Percentiles rank a stretch among this genome's conserved stretches.
These are phyloP conservation scores for Cryphonectria radicalis DNA, from an alignment of 2,329 filamentous ascomycete species.

Conservation along the genomic window DNA sequence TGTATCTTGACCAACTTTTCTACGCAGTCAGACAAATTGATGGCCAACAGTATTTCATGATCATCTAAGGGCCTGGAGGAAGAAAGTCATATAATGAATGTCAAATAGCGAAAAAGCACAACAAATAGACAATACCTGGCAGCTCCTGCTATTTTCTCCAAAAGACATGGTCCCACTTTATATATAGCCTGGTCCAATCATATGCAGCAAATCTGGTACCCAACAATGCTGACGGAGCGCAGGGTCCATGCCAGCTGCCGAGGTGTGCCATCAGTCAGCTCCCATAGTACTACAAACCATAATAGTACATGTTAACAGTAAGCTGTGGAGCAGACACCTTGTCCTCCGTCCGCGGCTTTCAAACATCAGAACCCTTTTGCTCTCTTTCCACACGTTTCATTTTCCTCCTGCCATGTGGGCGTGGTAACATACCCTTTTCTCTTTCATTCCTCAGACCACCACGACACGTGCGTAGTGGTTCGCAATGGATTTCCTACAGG, in stretches of 20 bases:
- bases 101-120: background rate
- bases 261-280: background rate
- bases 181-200: background rate
- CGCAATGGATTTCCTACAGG: slow-evolving; percentile 43
- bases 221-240: background rate
- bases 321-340: slow-evolving; percentile 28
- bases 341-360: slow-evolving; percentile 22
- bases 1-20: background rate
- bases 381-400: slow-evolving; percentile 4
- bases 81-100: background rate
- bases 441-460: slow-evolving; percentile 20
- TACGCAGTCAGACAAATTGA: background rate
- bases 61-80: background rate
- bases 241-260: slow-evolving; percentile 21
- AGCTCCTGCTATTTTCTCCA: background rate
- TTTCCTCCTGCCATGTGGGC: slow-evolving; percentile 19
- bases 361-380: slow-evolving; percentile 11
- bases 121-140: background rate
- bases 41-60: background rate
- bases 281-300: background rate
- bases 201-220: background rate
- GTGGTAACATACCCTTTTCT: slow-evolving; percentile 14
- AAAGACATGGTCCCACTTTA: background rate
- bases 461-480: slow-evolving; percentile 27
- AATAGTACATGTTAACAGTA: slow-evolving; percentile 6